phyloP scores from a whole-genome alignment of 108 stramenopile genomes.

The Fistulifera pelliculosa region DNA sequence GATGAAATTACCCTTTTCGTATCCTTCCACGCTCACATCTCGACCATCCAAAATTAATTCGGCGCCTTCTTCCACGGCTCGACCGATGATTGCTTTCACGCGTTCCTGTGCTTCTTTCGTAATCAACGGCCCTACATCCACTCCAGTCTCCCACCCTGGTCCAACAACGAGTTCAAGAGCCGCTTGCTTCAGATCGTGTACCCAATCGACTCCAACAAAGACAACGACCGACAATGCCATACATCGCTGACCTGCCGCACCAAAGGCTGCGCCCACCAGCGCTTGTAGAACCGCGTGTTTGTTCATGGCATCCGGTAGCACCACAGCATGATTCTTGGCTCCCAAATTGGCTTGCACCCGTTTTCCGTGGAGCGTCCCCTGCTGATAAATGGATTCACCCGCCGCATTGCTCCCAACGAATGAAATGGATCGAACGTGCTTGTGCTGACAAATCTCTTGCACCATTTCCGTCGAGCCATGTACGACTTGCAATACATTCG shows the following conservation, averaged over 20 bases:
- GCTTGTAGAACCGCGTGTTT: slow-evolving; percentile 67
- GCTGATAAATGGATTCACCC: slow-evolving; percentile 82
- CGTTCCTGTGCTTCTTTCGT: slow-evolving; percentile 57
- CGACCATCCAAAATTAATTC: slow-evolving; percentile 81
- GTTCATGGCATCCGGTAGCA: slow-evolving; percentile 78
- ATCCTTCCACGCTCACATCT: slow-evolving; percentile 42
- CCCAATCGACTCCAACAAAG: slow-evolving; percentile 74
- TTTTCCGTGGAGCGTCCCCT: slow-evolving; percentile 73
- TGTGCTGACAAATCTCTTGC: slow-evolving; percentile 72
- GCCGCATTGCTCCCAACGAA: slow-evolving; percentile 90
- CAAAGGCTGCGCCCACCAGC: slow-evolving; percentile 77
- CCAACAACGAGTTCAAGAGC: slow-evolving; percentile 71
- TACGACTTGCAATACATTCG: slow-evolving; percentile 86
- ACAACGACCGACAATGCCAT: slow-evolving; percentile 84
- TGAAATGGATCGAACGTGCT: slow-evolving; percentile 79
- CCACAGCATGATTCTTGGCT: slow-evolving; percentile 93
- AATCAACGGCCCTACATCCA: slow-evolving; percentile 91
- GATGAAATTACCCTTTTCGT: slow-evolving; percentile 73
- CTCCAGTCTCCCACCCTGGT: slow-evolving; percentile 63
- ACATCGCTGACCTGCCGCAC: slow-evolving; percentile 94
- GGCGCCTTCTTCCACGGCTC: slow-evolving; percentile 77
- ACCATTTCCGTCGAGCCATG: slow-evolving; percentile 84
- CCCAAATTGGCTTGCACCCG: slow-evolving; percentile 90
- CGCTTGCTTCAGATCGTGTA: slow-evolving; percentile 43
- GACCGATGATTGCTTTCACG: slow-evolving; percentile 58